These are phyloP conservation scores for Septoria petroselini DNA, from an alignment of 2,329 filamentous ascomycete genomes.

Conservation along the genomic window DNA sequence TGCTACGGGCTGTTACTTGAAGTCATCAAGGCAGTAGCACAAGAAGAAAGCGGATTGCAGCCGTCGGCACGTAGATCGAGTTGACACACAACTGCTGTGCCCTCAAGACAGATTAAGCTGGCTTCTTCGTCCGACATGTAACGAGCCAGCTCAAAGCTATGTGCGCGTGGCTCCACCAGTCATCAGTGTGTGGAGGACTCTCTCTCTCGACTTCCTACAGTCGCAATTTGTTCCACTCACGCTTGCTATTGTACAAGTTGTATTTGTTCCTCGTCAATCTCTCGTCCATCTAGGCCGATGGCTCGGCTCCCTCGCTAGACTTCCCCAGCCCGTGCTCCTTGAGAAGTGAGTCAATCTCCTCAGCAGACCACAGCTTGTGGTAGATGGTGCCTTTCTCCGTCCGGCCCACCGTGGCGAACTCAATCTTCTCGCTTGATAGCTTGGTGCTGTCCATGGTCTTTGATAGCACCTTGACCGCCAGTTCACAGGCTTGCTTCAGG, in stretches of 20 bases:
- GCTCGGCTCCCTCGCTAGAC: slow-evolving; percentile 59
- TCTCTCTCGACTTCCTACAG: neutral
- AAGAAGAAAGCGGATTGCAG: too few relatives aligned
- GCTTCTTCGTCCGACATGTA: neutral
- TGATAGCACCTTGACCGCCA: slow-evolving; percentile 98
- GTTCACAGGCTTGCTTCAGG: slow-evolving; percentile 90
- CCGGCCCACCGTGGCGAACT: slow-evolving; percentile 96
- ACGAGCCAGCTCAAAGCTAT: neutral
- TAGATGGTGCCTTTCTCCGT: slow-evolving; percentile 96
- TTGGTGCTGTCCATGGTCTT: slow-evolving; percentile 99
- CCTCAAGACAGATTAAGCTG: too few relatives aligned
- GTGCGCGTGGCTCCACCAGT: neutral
- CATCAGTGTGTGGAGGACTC: neutral
- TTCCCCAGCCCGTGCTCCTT: slow-evolving; percentile 96
- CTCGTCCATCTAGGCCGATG: slow-evolving; percentile 14
- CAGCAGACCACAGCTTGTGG: slow-evolving; percentile 93
- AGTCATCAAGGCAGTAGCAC: too few relatives aligned
- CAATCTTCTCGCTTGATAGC: slow-evolving; percentile 98
- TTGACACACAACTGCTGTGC: too few relatives aligned
- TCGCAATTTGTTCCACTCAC: neutral
- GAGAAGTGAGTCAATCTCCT: slow-evolving; percentile 90
- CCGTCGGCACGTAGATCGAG: too few relatives aligned
- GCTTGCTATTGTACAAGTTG: slow-evolving; percentile 6
- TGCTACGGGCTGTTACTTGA: too few relatives aligned
- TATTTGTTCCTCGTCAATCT: slow-evolving; percentile 3